phyloP scores from a whole-genome alignment of 371 early-diverging fungal species.

The Dichotomocladium elegans region DNA sequence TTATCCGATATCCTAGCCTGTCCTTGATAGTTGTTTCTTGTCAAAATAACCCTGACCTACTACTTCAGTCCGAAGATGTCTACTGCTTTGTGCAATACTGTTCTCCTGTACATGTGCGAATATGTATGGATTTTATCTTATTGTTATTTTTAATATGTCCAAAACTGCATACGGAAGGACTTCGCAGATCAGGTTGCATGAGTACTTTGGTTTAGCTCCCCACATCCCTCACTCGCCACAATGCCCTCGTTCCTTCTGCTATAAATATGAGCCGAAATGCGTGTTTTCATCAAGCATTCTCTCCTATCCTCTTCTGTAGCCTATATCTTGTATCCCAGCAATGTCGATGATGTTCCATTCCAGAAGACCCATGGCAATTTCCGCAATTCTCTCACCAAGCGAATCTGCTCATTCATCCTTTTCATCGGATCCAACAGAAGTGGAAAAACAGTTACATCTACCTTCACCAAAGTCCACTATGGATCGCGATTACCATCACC shows the following conservation, averaged over 20 bases:
- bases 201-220: background rate
- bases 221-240: no score
- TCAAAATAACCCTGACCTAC: no score
- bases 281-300: background rate
- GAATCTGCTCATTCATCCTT: background rate
- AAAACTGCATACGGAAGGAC: background rate
- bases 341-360: background rate
- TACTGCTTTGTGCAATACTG: no score
- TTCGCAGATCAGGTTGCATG: background rate
- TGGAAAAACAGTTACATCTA: background rate
- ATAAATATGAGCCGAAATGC: background rate
- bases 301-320: background rate
- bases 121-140: no score
- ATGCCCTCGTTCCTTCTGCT: no score
- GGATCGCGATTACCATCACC: background rate
- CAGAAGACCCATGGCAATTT: conserved; percentile 3
- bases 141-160: conserved; percentile 1
- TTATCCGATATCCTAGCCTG: no score
- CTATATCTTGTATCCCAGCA: background rate
- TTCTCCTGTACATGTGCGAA: no score
- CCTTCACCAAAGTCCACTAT: background rate
- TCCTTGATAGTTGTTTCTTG: no score
- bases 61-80: no score
- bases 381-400: background rate
- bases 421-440: background rate